Percentiles rank a stretch among this genome's conserved stretches.
These are phyloP conservation scores for Escallonia herrerae DNA, from an alignment of 129 eudicot genomes.

Conservation along the genomic window DNA sequence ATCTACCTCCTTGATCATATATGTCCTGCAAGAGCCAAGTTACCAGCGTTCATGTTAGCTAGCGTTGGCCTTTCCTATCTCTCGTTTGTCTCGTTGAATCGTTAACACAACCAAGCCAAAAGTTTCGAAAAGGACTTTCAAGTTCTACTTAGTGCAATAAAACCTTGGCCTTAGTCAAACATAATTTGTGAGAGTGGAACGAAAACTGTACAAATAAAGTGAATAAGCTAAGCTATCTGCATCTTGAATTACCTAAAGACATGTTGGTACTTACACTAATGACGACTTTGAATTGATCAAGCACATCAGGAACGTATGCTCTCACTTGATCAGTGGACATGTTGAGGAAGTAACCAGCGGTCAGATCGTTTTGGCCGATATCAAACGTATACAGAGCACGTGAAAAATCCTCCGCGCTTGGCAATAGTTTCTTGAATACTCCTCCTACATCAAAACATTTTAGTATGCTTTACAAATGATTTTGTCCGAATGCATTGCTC, in stretches of 20 bases:
- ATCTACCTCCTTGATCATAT: constrained; percentile 60
- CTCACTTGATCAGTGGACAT: constrained; percentile 56
- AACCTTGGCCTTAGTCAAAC: background rate
- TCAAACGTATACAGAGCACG: constrained; percentile 70
- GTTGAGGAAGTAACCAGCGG: constrained; percentile 52
- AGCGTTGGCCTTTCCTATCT: too few species aligned
- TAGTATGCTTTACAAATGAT: too few species aligned
- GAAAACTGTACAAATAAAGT: too few species aligned
- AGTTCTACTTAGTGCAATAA: too few species aligned
- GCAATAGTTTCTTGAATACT: constrained; percentile 38
- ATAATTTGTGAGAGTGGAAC: too few species aligned
- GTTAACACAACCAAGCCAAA: too few species aligned
- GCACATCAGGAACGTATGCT: constrained; percentile 51
- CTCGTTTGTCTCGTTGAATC: too few species aligned
- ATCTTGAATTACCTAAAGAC: background rate
- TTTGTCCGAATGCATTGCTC: too few species aligned
- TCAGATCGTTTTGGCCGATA: constrained; percentile 77
- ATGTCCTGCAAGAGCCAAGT: constrained; percentile 30
- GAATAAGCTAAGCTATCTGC: background rate
- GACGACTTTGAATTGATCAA: constrained; percentile 50
- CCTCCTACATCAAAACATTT: constrained; percentile 16
- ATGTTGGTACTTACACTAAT: constrained; percentile 36
- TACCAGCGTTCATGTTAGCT: too few species aligned
- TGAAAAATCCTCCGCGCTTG: constrained; percentile 41
- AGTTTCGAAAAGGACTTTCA: too few species aligned